phyloP scores from a whole-genome alignment of 805 yeast genomes.

The Schwanniomyces occidentalis region DNA sequence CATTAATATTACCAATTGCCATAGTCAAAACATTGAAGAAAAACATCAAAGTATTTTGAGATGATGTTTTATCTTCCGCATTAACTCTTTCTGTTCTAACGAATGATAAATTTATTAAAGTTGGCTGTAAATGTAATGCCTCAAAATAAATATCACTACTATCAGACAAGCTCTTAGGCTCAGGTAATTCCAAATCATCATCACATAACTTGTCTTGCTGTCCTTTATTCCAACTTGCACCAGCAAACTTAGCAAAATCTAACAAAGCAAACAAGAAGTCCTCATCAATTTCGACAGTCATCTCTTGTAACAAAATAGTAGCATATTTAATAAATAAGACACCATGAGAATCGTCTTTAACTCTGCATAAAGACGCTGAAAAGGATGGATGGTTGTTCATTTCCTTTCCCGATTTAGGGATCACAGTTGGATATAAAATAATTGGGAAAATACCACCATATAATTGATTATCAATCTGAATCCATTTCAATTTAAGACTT shows the following conservation, averaged over 20 bases:
- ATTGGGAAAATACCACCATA: constrained; percentile 89
- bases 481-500: constrained; percentile 85
- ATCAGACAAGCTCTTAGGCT: constrained; percentile 55
- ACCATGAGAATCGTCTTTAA: constrained; percentile 89
- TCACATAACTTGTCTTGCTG: constrained; percentile 58
- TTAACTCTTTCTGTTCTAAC: constrained; percentile 81
- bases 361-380: constrained; percentile 78
- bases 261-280: constrained; percentile 81
- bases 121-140: constrained; percentile 88
- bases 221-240: constrained; percentile 67
- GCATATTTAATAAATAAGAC: constrained; percentile 89
- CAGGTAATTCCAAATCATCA: constrained; percentile 64
- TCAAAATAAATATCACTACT: constrained; percentile 87
- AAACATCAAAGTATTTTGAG: constrained; percentile 70
- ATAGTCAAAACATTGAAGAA: constrained; percentile 84
- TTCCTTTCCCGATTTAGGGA: constrained; percentile 81
- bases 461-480: constrained; percentile 90
- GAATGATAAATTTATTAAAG: constrained; percentile 84
- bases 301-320: constrained; percentile 82
- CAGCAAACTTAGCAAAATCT: constrained; percentile 79
- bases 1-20: constrained; percentile 97
- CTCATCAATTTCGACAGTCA: constrained; percentile 91
- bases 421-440: constrained; percentile 82
- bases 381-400: constrained; percentile 88
- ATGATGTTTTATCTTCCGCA: constrained; percentile 57